These are phyloP conservation scores for Pseudognaphalium luteoalbum DNA, from an alignment of 129 eudicot genomes.

Conservation along the genomic window DNA sequence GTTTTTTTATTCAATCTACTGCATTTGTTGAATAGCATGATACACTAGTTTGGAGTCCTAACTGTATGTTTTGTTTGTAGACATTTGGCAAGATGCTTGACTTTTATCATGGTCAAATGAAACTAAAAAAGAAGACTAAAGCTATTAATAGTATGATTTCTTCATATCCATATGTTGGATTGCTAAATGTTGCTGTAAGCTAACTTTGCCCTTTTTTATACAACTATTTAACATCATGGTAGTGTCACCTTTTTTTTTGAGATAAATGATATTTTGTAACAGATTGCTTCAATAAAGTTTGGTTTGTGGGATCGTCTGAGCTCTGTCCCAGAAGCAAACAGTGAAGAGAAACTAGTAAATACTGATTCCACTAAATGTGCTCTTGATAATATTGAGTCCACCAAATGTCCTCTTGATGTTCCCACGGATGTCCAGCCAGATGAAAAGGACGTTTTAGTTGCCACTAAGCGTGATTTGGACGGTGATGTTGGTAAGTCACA, in stretches of 20 bases:
- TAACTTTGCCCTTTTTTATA: conserved; percentile 7
- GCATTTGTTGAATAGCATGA: background rate
- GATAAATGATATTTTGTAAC: conserved; percentile 16
- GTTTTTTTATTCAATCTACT: background rate
- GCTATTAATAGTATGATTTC: conserved; percentile 36
- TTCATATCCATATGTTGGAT: conserved; percentile 58
- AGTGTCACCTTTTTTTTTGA: background rate
- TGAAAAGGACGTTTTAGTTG: conserved; percentile 28
- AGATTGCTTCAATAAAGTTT: conserved; percentile 69
- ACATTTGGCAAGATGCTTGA: conserved; percentile 73
- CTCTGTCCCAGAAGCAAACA: conserved; percentile 44
- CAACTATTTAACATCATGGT: background rate
- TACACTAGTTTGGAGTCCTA: background rate
- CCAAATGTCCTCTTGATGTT: conserved; percentile 36
- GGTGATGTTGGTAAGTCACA: background rate
- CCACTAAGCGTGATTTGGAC: conserved; percentile 20
- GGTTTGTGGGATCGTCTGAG: conserved; percentile 79
- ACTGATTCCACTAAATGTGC: conserved; percentile 24
- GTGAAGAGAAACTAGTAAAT: conserved; percentile 19
- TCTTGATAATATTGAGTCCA: conserved; percentile 26
- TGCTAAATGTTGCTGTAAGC: conserved; percentile 92
- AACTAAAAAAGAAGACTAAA: conserved; percentile 32
- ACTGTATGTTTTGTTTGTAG: conserved; percentile 44
- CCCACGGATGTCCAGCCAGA: conserved; percentile 47
- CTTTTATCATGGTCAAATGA: conserved; percentile 36